A percentile compares a stretch with the other conserved stretches of the same genome.
Evolutionary conservation across 305 asterid species (phyloP).

Genomic region (Caryopteris hybrid): DNA sequence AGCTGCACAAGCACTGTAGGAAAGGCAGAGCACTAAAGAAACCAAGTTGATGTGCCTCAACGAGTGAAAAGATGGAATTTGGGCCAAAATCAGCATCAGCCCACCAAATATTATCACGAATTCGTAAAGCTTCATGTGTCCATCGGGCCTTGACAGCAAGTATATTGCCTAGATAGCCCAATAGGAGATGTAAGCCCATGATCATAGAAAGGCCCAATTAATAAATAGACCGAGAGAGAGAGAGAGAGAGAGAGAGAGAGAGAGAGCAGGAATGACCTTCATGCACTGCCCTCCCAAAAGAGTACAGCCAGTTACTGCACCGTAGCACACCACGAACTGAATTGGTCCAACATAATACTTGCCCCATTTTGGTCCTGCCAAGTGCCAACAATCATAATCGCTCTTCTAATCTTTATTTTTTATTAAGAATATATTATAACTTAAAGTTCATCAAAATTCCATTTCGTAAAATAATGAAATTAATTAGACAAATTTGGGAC

Average conservation of each 20-base stretch:
- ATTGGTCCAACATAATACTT: slow-evolving; percentile 73
- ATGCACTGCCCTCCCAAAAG: slow-evolving; percentile 90
- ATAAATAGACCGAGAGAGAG: too few species aligned
- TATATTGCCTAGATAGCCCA: slow-evolving; percentile 75
- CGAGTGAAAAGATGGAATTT: slow-evolving; percentile 94
- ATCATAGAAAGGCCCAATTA: too few species aligned
- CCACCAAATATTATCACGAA: slow-evolving; percentile 79
- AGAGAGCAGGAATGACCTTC: slow-evolving; percentile 56
- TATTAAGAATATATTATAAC: background rate
- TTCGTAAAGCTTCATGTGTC: slow-evolving; percentile 55
- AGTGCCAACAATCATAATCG: background rate
- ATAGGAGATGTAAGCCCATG: too few species aligned
- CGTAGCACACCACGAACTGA: slow-evolving; percentile 85
- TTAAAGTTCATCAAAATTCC: too few species aligned
- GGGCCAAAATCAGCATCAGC: slow-evolving; percentile 77
- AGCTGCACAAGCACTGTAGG: slow-evolving; percentile 83
- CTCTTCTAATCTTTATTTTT: background rate
- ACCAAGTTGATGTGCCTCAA: slow-evolving; percentile 80
- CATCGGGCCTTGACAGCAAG: slow-evolving; percentile 52
- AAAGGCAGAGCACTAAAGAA: slow-evolving; percentile 59
- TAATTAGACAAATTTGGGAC: too few species aligned
- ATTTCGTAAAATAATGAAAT: too few species aligned
- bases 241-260: too few species aligned
- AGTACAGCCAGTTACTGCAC: slow-evolving; percentile 80
- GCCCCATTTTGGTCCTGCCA: slow-evolving; percentile 79